These are phyloP conservation scores for Suillus ampliporus DNA, from an alignment of 768 basidiomycete species.

Conservation along the genomic window DNA sequence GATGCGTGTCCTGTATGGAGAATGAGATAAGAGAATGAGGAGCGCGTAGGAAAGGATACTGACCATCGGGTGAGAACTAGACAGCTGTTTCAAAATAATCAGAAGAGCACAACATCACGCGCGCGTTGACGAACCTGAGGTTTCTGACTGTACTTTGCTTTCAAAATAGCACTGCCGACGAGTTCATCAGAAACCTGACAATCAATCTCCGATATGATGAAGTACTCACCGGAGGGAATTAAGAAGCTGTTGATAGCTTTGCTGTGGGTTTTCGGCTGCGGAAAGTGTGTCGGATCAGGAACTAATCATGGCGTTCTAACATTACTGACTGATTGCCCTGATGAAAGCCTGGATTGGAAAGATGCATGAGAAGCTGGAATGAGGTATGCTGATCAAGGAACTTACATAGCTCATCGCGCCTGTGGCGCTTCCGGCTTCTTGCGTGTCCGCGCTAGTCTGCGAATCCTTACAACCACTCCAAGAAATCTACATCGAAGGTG, in stretches of 20 bases:
- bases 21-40: neutral
- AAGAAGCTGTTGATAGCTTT: slow-evolving; percentile 59
- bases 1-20: slow-evolving; percentile 31
- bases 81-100: slow-evolving; percentile 37
- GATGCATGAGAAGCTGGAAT: neutral
- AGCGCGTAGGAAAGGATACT: slow-evolving; percentile 19
- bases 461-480: slow-evolving; percentile 84
- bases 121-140: slow-evolving; percentile 46
- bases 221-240: slow-evolving; percentile 45
- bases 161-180: slow-evolving; percentile 43
- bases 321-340: slow-evolving; percentile 51
- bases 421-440: slow-evolving; percentile 66
- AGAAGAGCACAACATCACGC: slow-evolving; percentile 3
- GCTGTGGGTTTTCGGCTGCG: slow-evolving; percentile 50
- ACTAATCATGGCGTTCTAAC: neutral
- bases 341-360: slow-evolving; percentile 56
- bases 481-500: slow-evolving; percentile 58
- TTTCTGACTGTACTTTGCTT: slow-evolving; percentile 58
- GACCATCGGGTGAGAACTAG: slow-evolving; percentile 50
- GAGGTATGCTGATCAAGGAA: slow-evolving; percentile 12
- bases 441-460: slow-evolving; percentile 82
- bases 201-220: neutral
- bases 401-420: slow-evolving; percentile 84
- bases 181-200: neutral
- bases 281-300: slow-evolving; percentile 8